Percentiles rank a stretch among this genome's conserved stretches.
Evolutionary conservation across 345 rosid genomes (phyloP).

Genomic region (Populus davidiana): DNA sequence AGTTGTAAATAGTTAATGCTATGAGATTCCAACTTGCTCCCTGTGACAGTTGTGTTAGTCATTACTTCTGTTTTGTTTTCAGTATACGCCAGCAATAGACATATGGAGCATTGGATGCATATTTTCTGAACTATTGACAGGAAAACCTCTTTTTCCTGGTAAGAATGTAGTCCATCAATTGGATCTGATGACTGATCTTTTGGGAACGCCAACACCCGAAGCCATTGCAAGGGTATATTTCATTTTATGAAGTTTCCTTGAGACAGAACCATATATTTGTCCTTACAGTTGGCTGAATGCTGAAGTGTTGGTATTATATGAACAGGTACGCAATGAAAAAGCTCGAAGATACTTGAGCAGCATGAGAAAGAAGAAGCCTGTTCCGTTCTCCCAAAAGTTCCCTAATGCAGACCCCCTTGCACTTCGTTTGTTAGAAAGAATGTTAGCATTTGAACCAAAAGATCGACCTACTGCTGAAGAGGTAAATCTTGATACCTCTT

Average conservation of each 20-base stretch:
- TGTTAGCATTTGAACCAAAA: slow-evolving; percentile 93
- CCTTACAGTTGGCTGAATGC: not conserved
- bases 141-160: slow-evolving; percentile 95
- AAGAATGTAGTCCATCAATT: slow-evolving; percentile 94
- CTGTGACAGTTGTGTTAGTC: not conserved
- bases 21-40: not conserved
- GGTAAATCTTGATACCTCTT: slow-evolving; percentile 32
- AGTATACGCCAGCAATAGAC: slow-evolving; percentile 97
- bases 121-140: slow-evolving; percentile 89
- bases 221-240: slow-evolving; percentile 82
- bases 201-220: slow-evolving; percentile 92
- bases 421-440: slow-evolving; percentile 75
- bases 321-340: slow-evolving; percentile 93
- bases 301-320: slow-evolving; percentile 21
- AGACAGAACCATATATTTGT: not conserved
- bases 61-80: slow-evolving; percentile 23
- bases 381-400: slow-evolving; percentile 81
- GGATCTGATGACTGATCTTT: slow-evolving; percentile 89
- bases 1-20: not conserved
- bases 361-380: slow-evolving; percentile 86
- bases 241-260: slow-evolving; percentile 5
- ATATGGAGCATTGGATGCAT: slow-evolving; percentile 98
- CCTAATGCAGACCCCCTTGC: slow-evolving; percentile 94
- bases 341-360: slow-evolving; percentile 92
- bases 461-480: slow-evolving; percentile 93